A percentile compares a stretch with the other conserved stretches of the same genome.
Evolutionary conservation across 306 rosid species (phyloP).

Genomic region (Psophocarpus tetragonolobus): DNA sequence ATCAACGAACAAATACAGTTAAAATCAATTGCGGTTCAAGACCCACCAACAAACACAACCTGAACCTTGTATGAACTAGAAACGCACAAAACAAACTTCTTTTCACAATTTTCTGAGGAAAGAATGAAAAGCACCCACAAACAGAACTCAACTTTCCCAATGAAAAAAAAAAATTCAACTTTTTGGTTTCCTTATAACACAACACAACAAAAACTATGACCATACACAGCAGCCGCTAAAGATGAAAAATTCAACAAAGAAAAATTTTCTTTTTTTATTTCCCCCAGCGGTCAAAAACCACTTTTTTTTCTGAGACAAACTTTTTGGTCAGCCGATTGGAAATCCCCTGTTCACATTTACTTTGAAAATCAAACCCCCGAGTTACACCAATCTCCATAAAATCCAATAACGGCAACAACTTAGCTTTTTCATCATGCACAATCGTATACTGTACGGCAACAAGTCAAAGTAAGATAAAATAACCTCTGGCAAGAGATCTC

Average conservation of each 20-base stretch:
- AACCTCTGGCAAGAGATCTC: conserved; percentile 38
- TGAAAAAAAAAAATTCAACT: conserved; percentile 28
- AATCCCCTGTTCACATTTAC: conserved; percentile 49
- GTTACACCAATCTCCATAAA: conserved; percentile 23
- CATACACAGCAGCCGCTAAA: conserved; percentile 33
- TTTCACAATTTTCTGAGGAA: conserved; percentile 33
- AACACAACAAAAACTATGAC: conserved; percentile 50
- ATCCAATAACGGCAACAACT: conserved; percentile 32
- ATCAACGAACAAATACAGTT: conserved; percentile 41
- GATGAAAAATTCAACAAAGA: conserved; percentile 35
- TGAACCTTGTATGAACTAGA: conserved; percentile 26
- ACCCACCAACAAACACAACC: conserved; percentile 19
- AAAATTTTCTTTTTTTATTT: background rate
- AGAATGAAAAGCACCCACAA: conserved; percentile 15
- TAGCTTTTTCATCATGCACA: conserved; percentile 19
- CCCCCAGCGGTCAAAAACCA: conserved; percentile 51
- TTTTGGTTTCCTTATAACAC: conserved; percentile 9
- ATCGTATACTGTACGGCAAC: background rate
- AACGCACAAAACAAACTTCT: conserved; percentile 26
- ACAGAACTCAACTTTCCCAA: conserved; percentile 20
- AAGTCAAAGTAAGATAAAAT: background rate
- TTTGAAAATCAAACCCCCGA: conserved; percentile 42
- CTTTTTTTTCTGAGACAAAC: conserved; percentile 33
- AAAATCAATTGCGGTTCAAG: conserved; percentile 27
- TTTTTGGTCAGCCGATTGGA: conserved; percentile 43